Evolutionary conservation across 495 filamentous ascomycete species (phyloP).

Genomic region (Penicillium alfredii): DNA sequence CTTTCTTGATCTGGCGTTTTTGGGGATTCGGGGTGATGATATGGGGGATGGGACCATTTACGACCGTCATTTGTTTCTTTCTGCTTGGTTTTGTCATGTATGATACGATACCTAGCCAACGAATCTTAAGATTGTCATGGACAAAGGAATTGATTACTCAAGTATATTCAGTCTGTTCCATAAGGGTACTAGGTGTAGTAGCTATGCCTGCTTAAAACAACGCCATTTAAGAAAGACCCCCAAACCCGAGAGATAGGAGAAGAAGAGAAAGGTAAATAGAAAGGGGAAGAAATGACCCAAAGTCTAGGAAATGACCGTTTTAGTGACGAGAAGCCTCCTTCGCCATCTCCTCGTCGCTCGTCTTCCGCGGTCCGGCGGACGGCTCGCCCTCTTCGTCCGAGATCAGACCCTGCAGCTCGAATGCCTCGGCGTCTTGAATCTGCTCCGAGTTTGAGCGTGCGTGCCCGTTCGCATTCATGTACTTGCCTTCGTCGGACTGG

Average conservation of each 20-base stretch:
- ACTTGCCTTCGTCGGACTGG: slow-evolving; percentile 22
- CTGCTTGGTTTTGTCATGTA: neutral
- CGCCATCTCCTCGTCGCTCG: slow-evolving; percentile 33
- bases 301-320: too few species aligned
- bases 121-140: too few species aligned
- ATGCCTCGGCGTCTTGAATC: slow-evolving; percentile 73
- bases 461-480: slow-evolving; percentile 54
- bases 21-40: too few species aligned
- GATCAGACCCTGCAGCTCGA: slow-evolving; percentile 85
- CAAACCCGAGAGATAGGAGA: too few species aligned
- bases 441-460: slow-evolving; percentile 46
- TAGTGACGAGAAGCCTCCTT: slow-evolving; percentile 20
- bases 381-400: slow-evolving; percentile 60
- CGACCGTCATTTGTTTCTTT: neutral
- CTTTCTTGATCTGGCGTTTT: neutral
- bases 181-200: too few species aligned
- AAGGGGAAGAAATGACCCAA: too few species aligned
- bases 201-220: too few species aligned
- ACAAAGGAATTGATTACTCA: too few species aligned
- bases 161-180: too few species aligned
- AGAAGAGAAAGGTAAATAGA: too few species aligned
- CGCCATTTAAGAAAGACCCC: slow-evolving; percentile 5
- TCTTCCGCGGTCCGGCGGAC: slow-evolving; percentile 26
- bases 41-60: neutral
- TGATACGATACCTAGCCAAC: neutral